phyloP scores from a whole-genome alignment of 1,284 basidiomycete species.

The Pascua sp. region DNA sequence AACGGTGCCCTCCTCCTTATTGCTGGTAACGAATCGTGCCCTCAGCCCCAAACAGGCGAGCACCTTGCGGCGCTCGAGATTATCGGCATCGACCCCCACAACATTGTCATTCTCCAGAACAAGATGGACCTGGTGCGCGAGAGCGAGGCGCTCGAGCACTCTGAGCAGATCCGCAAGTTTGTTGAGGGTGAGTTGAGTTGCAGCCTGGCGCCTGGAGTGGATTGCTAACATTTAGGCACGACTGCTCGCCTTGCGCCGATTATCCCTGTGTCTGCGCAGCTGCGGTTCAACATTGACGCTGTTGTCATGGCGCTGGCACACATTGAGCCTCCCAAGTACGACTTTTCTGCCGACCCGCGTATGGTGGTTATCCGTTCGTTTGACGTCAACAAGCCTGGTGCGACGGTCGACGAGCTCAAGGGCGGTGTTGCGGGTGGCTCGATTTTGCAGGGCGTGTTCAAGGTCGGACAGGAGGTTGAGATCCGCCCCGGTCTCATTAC shows the following conservation, averaged over 20 bases:
- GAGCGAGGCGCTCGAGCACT: conserved; percentile 82
- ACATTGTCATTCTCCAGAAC: conserved; percentile 97
- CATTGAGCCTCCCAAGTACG: conserved; percentile 88
- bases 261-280: conserved; percentile 95
- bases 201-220: not conserved
- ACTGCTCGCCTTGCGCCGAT: conserved; percentile 96
- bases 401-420: conserved; percentile 93
- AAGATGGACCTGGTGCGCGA: conserved; percentile 96
- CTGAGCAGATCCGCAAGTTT: conserved; percentile 87
- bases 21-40: conserved; percentile 97
- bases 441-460: conserved; percentile 87
- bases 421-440: conserved; percentile 98
- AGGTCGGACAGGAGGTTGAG: conserved; percentile 86
- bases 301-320: conserved; percentile 98
- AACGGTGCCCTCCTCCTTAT: conserved; percentile 93
- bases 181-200: conserved; percentile 68
- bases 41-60: conserved; percentile 97
- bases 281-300: conserved; percentile 99
- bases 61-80: conserved; percentile 98
- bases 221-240: conserved; percentile 60
- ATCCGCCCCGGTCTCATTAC: conserved; percentile 96
- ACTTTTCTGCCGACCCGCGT: conserved; percentile 85
- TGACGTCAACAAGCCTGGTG: conserved; percentile 98
- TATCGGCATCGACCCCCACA: conserved; percentile 83
- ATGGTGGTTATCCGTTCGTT: conserved; percentile 99